Conservation (phyloP, 805 yeast species). For the Candida ipomoeae region DNA sequence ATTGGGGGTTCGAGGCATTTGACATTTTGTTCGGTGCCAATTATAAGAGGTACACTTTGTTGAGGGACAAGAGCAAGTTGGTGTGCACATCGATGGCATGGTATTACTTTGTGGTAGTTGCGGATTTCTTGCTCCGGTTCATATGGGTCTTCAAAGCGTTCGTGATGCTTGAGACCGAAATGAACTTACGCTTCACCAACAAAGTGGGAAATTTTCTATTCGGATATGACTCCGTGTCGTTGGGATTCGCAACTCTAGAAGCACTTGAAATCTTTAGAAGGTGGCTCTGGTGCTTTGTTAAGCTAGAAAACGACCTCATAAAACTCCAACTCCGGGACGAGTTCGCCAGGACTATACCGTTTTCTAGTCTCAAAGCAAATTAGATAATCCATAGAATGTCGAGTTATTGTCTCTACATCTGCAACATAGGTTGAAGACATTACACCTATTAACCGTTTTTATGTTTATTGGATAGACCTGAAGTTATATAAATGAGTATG, state of each 20-base stretch:
- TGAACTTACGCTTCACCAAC: constrained; percentile 13
- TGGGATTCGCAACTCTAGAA: constrained; percentile 66
- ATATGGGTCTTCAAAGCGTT: constrained; percentile 66
- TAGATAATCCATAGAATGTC: not conserved
- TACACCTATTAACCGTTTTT: not conserved
- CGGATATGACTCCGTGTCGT: constrained; percentile 38
- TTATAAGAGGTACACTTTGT: constrained; percentile 7
- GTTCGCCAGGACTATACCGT: constrained; percentile 14
- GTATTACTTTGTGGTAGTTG: constrained; percentile 54
- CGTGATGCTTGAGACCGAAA: constrained; percentile 27
- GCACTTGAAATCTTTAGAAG: constrained; percentile 74
- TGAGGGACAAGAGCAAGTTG: constrained; percentile 20
- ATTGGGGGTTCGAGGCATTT: constrained; percentile 74
- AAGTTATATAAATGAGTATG: constrained; percentile 2
- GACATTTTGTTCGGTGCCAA: constrained; percentile 22
- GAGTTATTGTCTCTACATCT: not conserved
- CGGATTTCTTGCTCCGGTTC: constrained; percentile 67
- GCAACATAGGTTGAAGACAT: not conserved
- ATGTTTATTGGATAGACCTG: constrained; percentile 1
- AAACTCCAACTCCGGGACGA: constrained; percentile 24
- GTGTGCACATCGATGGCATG: constrained; percentile 26
- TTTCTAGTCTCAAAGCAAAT: constrained; percentile 9
- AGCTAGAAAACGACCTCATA: constrained; percentile 72
- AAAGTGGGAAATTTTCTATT: constrained; percentile 25
- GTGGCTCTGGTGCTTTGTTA: constrained; percentile 84